Evolutionary conservation across 208 protist species (phyloP).

Genomic region (Borovskyia barvae): DNA sequence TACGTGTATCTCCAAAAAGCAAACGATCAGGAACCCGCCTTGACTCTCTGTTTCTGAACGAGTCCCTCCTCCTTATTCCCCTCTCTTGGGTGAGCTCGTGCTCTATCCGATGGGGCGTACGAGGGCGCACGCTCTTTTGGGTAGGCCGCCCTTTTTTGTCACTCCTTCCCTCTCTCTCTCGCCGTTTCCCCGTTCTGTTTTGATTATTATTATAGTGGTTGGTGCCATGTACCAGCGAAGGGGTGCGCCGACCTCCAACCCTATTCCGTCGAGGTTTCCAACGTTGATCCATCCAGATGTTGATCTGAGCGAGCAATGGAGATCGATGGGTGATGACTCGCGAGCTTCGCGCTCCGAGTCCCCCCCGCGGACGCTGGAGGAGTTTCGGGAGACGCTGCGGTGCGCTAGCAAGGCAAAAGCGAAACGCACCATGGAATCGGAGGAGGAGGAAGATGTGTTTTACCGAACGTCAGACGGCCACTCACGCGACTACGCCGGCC

Average conservation of each 20-base stretch:
- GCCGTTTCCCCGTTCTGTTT: no score
- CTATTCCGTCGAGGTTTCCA: not conserved
- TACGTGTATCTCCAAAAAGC: no score
- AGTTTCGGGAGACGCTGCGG: constrained; percentile 24
- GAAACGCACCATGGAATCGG: constrained; percentile 26
- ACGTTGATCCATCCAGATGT: constrained; percentile 4
- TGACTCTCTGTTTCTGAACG: no score
- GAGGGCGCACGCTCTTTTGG: no score
- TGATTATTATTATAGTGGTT: no score
- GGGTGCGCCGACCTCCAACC: constrained; percentile 11
- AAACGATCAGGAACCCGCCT: no score
- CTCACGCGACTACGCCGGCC: constrained; percentile 11
- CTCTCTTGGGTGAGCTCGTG: no score
- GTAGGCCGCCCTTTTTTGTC: no score
- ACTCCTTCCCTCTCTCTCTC: no score
- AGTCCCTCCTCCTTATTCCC: no score
- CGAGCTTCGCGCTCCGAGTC: not conserved
- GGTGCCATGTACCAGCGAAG: no score
- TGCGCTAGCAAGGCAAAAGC: not conserved
- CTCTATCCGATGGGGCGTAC: no score
- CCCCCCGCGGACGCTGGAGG: constrained; percentile 16
- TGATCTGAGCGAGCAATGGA: constrained; percentile 19
- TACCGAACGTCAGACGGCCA: constrained; percentile 17
- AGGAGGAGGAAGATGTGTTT: constrained; percentile 58
- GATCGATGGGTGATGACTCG: constrained; percentile 1